A percentile compares a stretch with the other conserved stretches of the same genome.
Evolutionary conservation across 495 filamentous ascomycete species (phyloP).

Genomic region (Tirmania nivea): DNA sequence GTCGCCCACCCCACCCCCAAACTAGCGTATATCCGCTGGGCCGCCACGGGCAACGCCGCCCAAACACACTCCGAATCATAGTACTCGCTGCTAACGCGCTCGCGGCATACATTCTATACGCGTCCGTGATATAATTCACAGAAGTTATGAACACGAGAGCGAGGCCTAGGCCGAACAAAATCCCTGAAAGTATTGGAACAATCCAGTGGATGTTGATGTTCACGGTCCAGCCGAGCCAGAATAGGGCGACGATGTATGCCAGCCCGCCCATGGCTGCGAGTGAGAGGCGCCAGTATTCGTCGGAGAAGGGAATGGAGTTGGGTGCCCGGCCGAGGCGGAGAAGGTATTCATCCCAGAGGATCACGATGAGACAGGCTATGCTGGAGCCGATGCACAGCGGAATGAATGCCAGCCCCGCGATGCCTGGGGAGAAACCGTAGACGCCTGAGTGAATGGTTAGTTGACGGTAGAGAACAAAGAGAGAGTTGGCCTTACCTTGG

Average conservation of each 20-base stretch:
- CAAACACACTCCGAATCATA: conserved; percentile 37
- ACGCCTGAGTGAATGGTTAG: conserved; percentile 12
- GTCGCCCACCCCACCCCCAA: conserved; percentile 14
- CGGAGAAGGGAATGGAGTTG: conserved; percentile 2
- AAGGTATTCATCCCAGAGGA: conserved; percentile 33
- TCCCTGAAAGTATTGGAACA: conserved; percentile 39
- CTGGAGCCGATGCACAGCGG: conserved; percentile 26
- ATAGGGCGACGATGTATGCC: conserved; percentile 36
- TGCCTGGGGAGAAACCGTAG: conserved; percentile 26
- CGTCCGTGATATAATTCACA: conserved; percentile 57
- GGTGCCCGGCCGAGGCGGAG: conserved; percentile 20
- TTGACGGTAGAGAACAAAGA: neutral
- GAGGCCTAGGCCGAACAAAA: conserved; percentile 50
- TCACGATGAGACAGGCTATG: conserved; percentile 27
- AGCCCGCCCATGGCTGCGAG: conserved; percentile 45
- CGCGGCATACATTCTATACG: conserved; percentile 52
- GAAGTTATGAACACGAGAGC: conserved; percentile 43
- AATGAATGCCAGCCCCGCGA: conserved; percentile 27
- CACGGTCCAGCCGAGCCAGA: conserved; percentile 56
- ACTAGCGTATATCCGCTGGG: conserved; percentile 9
- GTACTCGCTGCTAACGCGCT: conserved; percentile 45
- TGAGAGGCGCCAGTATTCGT: conserved; percentile 42
- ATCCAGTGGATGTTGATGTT: conserved; percentile 33
- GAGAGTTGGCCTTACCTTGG: conserved; percentile 19
- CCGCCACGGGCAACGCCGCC: conserved; percentile 34